phyloP scores from a whole-genome alignment of 148 eudicot genomes.

The Fagopyrum homotropicum region DNA sequence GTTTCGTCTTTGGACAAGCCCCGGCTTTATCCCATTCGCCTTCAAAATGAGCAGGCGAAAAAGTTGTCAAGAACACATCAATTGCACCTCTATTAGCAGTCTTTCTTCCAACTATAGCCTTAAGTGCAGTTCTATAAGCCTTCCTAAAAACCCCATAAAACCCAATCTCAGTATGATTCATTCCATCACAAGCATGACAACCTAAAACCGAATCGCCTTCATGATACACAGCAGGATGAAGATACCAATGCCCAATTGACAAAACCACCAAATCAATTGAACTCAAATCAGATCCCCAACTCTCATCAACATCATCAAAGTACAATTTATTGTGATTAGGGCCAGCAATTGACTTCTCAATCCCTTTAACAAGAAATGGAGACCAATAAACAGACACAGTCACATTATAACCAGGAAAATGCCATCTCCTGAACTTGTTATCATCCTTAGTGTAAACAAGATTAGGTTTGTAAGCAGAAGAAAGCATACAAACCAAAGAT shows the following conservation, averaged over 20 bases:
- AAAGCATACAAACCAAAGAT: slow-evolving; percentile 68
- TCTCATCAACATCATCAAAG: slow-evolving; percentile 64
- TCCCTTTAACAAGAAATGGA: slow-evolving; percentile 71
- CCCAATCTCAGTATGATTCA: slow-evolving; percentile 52
- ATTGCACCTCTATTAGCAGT: slow-evolving; percentile 18
- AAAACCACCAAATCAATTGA: slow-evolving; percentile 65
- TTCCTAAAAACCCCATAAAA: slow-evolving; percentile 64
- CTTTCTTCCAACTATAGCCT: slow-evolving; percentile 37
- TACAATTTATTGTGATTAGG: slow-evolving; percentile 37
- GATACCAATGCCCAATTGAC: slow-evolving; percentile 87
- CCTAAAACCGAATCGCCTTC: slow-evolving; percentile 50
- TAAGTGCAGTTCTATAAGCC: slow-evolving; percentile 59
- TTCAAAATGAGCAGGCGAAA: slow-evolving; percentile 84
- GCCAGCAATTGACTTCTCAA: slow-evolving; percentile 41
- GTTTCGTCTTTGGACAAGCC: slow-evolving; percentile 70
- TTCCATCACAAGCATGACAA: slow-evolving; percentile 42
- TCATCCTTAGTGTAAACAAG: slow-evolving; percentile 51
- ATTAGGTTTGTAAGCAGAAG: slow-evolving; percentile 45
- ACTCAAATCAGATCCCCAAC: slow-evolving; percentile 64
- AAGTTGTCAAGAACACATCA: slow-evolving; percentile 65
- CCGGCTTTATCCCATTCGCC: slow-evolving; percentile 88
- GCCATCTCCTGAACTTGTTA: slow-evolving; percentile 69
- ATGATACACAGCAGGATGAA: slow-evolving; percentile 67
- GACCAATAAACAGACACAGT: slow-evolving; percentile 77
- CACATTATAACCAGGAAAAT: slow-evolving; percentile 52